Base-by-base conservation (phyloP, 208 protist genomes). In the Trypanosomatidae sp. region DNA sequence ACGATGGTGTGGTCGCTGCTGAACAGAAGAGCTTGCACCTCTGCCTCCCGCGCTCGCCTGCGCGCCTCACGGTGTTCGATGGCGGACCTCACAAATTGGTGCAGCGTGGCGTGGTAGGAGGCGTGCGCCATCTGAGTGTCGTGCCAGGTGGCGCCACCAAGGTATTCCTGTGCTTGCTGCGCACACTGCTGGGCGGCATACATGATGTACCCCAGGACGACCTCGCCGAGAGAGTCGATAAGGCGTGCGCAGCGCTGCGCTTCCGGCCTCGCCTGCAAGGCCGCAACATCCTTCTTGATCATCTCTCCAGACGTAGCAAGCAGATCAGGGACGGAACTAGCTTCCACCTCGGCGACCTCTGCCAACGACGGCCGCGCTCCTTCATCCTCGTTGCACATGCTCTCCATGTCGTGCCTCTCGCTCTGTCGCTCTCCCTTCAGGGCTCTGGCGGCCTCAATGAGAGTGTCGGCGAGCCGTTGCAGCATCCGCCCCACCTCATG, bases 191-290 rank as follows among this genome's bases (percentile, higher is more conserved):
- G 52, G 3, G 75, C 53, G 9, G 77, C 84, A 15, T 52, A 55
- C 47, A 66, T 66, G 53, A 91, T 81, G 69, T 85, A 90, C 50
- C 67, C 74, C 17, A 90, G 53, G 10, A 89, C 79, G 4, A 75
- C 80, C 36, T 85, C 77, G 15, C 69, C 87, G 46, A 94, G 81
- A 19, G 87, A 59, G 39, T 80, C 62, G 44, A 88, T 67, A 28
- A 90, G 71, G 49, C 67, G 70, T 0, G 80, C 66, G n/a, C 62
- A 28, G 39, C 30, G 8, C 44, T 62, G 58, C 36, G 58, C 17
- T 67, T 62, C 25, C 60, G 52, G 33, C 69, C 19, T 9, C 62
- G 33, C 46, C 39, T 69, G 67, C 17, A 73, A 19, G 5, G 50
- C 50, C 1, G 44, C 39, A 17, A 65, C 43, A 7, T 28, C n/a